These are phyloP conservation scores for Globisporangium solare DNA, from an alignment of 352 stramenopile species.

Conservation along the genomic window DNA sequence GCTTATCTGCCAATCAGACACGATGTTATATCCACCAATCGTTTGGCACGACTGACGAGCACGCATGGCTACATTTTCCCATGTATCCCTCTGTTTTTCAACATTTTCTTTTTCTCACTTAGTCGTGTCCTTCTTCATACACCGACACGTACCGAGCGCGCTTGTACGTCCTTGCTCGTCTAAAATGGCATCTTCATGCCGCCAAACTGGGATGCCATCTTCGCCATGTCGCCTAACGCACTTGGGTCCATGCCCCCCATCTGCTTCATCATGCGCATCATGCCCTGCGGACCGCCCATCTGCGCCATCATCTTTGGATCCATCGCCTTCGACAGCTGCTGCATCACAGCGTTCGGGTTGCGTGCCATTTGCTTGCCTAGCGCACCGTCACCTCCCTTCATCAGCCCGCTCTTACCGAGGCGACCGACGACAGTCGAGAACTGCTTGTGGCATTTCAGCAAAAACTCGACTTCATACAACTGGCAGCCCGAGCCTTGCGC, in stretches of 20 bases:
- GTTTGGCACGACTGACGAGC: neutral
- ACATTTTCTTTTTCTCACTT: neutral
- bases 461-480: conserved; percentile 86
- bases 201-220: conserved; percentile 61
- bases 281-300: conserved; percentile 76
- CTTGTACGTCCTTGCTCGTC: neutral
- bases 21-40: no score
- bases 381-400: conserved; percentile 85
- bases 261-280: conserved; percentile 94
- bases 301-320: conserved; percentile 91
- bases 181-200: conserved; percentile 84
- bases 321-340: conserved; percentile 94
- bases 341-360: conserved; percentile 96
- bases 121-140: conserved; percentile 1
- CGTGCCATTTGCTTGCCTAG: conserved; percentile 93
- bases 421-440: conserved; percentile 93
- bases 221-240: conserved; percentile 70
- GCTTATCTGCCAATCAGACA: no score
- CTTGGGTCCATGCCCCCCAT: conserved; percentile 82
- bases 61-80: neutral
- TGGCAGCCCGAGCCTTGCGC: conserved; percentile 89
- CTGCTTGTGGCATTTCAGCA: conserved; percentile 96
- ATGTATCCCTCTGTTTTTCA: conserved; percentile 2
- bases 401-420: conserved; percentile 96
- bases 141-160: neutral